A percentile compares a stretch with the other conserved stretches of the same genome.
phyloP scores from a whole-genome alignment of 2,329 filamentous ascomycete genomes.

The Fusarium tuaranense region DNA sequence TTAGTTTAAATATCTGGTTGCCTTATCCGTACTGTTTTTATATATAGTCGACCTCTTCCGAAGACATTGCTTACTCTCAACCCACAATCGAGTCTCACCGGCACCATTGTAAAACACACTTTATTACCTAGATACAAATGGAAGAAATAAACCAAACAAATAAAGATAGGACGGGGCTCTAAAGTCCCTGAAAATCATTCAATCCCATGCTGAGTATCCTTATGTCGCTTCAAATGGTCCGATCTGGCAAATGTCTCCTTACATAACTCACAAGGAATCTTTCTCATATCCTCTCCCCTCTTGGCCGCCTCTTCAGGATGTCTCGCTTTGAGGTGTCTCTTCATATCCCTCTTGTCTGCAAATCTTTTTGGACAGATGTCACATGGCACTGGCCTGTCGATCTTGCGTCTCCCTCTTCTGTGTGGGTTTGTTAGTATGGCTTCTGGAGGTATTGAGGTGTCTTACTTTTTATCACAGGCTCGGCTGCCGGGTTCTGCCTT shows the following conservation, averaged over 20 bases:
- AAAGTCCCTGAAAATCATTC: not conserved
- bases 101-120: not conserved
- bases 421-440: not conserved
- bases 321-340: conserved; percentile 7
- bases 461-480: conserved; percentile 22
- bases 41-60: not conserved
- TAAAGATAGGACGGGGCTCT: not conserved
- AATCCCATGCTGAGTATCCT: conserved; percentile 11
- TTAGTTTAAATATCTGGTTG: not conserved
- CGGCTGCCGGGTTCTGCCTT: conserved; percentile 12
- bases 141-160: not conserved
- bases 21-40: not conserved
- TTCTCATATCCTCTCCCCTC: not conserved
- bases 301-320: conserved; percentile 8
- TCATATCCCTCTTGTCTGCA: conserved; percentile 1
- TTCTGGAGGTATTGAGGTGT: rapidly evolving
- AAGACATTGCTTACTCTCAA: not conserved
- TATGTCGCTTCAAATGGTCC: conserved; percentile 20
- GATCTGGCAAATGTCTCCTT: conserved; percentile 1
- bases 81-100: not conserved
- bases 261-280: conserved; percentile 1
- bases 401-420: conserved; percentile 15
- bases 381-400: conserved; percentile 14
- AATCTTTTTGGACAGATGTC: conserved; percentile 13
- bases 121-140: conserved; percentile 9